Percentiles rank a stretch among this genome's conserved stretches.
Conservation (phyloP, 768 basidiomycete species). For the Boletus rex-veris region DNA sequence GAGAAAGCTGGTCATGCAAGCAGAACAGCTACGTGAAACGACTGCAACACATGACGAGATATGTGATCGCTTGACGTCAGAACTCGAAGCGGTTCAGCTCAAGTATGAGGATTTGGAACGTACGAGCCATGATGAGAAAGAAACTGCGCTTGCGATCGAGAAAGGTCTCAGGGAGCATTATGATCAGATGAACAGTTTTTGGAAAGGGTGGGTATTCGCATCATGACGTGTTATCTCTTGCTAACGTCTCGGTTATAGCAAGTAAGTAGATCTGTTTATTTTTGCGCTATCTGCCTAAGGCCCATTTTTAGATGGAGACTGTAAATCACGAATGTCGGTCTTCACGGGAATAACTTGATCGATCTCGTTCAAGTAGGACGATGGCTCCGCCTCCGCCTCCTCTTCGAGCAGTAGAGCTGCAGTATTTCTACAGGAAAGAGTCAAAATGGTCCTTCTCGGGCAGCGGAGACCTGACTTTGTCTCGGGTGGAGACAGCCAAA, state of each 20-base stretch:
- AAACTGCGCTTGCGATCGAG: constrained; percentile 50
- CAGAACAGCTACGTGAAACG: constrained; percentile 30
- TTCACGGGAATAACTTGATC: constrained; percentile 27
- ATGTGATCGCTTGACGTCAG: constrained; percentile 28
- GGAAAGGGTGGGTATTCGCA: constrained; percentile 32
- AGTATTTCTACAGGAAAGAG: constrained; percentile 22
- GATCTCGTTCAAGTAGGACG: constrained; percentile 15
- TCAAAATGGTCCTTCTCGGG: constrained; percentile 19
- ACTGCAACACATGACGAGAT: constrained; percentile 31
- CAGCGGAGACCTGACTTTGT: constrained; percentile 9
- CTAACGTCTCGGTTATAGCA: constrained; percentile 30
- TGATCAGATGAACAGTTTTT: constrained; percentile 41
- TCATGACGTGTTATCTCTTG: constrained; percentile 8
- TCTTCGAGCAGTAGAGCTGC: constrained; percentile 19
- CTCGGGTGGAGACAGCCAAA: constrained; percentile 18
- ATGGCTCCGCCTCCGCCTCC: constrained; percentile 4
- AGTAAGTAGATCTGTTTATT: constrained; percentile 27
- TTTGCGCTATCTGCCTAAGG: constrained; percentile 6
- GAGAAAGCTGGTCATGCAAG: constrained; percentile 37
- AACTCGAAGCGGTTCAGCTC: constrained; percentile 37
- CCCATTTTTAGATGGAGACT: constrained; percentile 21
- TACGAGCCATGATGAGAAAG: constrained; percentile 46
- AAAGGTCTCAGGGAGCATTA: constrained; percentile 52
- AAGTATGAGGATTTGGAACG: constrained; percentile 41
- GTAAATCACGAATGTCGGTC: constrained; percentile 24